Conservation (phyloP, 2,329 filamentous ascomycete species). For the Xylaria sp. region DNA sequence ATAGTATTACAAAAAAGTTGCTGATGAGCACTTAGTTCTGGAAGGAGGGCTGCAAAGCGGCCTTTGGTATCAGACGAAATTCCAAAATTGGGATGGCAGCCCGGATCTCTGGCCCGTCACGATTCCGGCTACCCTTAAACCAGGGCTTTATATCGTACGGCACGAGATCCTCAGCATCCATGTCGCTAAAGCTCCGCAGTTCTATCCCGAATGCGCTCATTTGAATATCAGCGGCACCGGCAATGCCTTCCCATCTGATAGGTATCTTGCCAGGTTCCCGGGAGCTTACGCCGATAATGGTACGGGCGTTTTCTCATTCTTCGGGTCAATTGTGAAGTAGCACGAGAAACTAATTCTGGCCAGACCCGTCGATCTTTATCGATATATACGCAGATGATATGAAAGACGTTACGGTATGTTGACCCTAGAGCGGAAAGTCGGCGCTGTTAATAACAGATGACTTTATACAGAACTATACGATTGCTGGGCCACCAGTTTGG, state of each 20-base stretch:
- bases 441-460: not conserved
- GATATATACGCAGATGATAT: conserved; percentile 53
- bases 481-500: conserved; percentile 55
- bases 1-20: too few relatives aligned
- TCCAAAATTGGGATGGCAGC: conserved; percentile 54
- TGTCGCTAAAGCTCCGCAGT: conserved; percentile 60
- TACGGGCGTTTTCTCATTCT: conserved; percentile 37
- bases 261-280: conserved; percentile 51
- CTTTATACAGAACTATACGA: conserved; percentile 51
- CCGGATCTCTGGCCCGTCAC: conserved; percentile 58
- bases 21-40: conserved; percentile 41
- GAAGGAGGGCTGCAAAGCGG: conserved; percentile 51
- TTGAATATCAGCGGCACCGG: conserved; percentile 51
- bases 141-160: conserved; percentile 62
- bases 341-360: conserved; percentile 16
- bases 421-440: too few relatives aligned
- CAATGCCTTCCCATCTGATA: conserved; percentile 44
- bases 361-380: conserved; percentile 54
- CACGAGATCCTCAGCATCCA: conserved; percentile 66
- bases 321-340: too few relatives aligned
- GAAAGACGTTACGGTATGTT: conserved; percentile 49
- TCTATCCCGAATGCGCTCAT: conserved; percentile 56
- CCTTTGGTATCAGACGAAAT: conserved; percentile 54
- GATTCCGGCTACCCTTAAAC: conserved; percentile 57
- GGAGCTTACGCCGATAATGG: conserved; percentile 52